Evolutionary conservation across 2,329 filamentous ascomycete genomes (phyloP).

Genomic region (Drechslerella coelobrocha): DNA sequence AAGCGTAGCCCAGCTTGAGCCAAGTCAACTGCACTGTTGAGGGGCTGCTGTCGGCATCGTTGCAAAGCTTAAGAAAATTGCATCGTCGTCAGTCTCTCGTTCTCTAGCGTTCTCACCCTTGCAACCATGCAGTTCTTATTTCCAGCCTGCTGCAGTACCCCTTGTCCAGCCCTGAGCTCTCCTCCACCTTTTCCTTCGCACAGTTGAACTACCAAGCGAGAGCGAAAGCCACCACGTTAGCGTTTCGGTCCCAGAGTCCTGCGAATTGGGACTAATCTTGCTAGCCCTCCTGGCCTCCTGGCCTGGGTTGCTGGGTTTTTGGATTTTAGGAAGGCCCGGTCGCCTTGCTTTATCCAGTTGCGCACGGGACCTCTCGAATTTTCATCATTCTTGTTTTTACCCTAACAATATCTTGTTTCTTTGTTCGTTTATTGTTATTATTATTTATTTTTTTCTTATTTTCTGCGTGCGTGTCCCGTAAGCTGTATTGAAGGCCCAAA

Average conservation of each 20-base stretch:
- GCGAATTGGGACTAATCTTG: slow-evolving; percentile 33
- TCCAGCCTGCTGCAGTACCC: slow-evolving; percentile 15
- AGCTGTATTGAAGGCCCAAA: neutral
- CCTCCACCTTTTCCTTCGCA: slow-evolving; percentile 1
- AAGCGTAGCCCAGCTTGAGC: neutral
- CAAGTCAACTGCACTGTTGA: neutral
- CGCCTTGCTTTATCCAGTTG: slow-evolving; percentile 22
- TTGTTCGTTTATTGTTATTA: slow-evolving; percentile 4
- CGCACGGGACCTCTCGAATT: slow-evolving; percentile 28
- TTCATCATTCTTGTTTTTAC: slow-evolving; percentile 32
- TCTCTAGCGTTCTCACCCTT: slow-evolving; percentile 7
- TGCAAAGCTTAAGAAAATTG: slow-evolving; percentile 16
- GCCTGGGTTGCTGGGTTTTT: slow-evolving; percentile 5
- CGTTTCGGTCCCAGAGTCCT: slow-evolving; percentile 34
- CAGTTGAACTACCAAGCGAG: slow-evolving; percentile 4
- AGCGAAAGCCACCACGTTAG: slow-evolving; percentile 43
- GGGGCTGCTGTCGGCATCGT: neutral
- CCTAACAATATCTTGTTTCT: too few relatives aligned
- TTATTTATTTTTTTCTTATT: neutral
- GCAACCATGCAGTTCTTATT: slow-evolving; percentile 14
- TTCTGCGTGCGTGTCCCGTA: neutral
- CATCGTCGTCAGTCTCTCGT: neutral
- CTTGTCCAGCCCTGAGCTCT: slow-evolving; percentile 22
- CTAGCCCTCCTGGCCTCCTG: slow-evolving; percentile 7
- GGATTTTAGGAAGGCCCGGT: neutral